Evolutionary conservation across 2,329 filamentous ascomycete genomes (phyloP).

Genomic region (Hysterium pulicare): DNA sequence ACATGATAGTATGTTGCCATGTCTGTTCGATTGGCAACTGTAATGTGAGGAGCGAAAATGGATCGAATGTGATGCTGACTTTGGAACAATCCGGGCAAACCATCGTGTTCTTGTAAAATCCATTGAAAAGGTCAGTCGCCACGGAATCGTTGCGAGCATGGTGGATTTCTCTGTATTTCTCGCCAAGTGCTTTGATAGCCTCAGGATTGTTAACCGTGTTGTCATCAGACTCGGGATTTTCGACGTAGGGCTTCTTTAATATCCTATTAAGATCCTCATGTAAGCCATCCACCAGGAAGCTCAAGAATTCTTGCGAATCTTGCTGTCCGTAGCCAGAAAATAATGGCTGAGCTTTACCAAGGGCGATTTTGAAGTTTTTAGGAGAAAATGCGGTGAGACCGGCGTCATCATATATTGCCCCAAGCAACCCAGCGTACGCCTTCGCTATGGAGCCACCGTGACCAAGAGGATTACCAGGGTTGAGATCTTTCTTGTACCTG

Average conservation of each 20-base stretch:
- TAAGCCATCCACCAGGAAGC: constrained; percentile 88
- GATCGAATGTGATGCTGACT: constrained; percentile 97
- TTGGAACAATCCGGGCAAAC: constrained; percentile 89
- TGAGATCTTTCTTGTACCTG: constrained; percentile 76
- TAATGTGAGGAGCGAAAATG: constrained; percentile 90
- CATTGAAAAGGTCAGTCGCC: constrained; percentile 91
- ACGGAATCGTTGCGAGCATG: constrained; percentile 91
- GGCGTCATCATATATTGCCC: constrained; percentile 71
- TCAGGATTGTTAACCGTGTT: constrained; percentile 83
- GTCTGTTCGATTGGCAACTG: constrained; percentile 84
- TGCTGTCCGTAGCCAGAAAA: constrained; percentile 96
- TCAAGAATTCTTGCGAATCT: constrained; percentile 94
- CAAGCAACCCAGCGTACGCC: constrained; percentile 72
- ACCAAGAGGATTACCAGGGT: constrained; percentile 78
- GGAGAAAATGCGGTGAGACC: constrained; percentile 69
- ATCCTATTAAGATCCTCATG: constrained; percentile 95
- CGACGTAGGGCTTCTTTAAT: constrained; percentile 92
- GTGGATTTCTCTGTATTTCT: constrained; percentile 88
- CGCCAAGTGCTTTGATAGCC: constrained; percentile 79
- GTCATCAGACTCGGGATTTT: constrained; percentile 96
- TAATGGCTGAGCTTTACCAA: constrained; percentile 76
- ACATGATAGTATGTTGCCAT: constrained; percentile 72
- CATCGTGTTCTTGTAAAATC: constrained; percentile 97
- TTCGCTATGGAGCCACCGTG: constrained; percentile 85
- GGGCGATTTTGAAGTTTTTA: constrained; percentile 73